phyloP scores from a whole-genome alignment of 1,284 basidiomycete species.

The Cryptococcus sp. region DNA sequence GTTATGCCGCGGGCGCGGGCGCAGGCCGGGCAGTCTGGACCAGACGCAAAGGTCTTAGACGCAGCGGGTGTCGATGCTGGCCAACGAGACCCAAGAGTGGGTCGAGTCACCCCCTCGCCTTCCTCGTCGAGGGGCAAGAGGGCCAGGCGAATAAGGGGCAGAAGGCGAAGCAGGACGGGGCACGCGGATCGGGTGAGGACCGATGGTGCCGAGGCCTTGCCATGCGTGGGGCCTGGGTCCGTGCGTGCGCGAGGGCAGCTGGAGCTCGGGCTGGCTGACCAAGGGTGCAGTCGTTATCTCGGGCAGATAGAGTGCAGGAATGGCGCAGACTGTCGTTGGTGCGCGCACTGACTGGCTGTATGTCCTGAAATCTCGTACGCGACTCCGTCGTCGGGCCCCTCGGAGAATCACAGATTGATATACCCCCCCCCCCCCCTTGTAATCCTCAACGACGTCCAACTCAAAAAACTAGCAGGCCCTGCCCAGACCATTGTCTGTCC shows the following conservation, averaged over 20 bases:
- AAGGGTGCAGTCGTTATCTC: background rate
- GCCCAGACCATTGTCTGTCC: constrained; percentile 45
- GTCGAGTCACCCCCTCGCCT: background rate
- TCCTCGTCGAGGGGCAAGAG: background rate
- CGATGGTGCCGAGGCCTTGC: constrained; percentile 29
- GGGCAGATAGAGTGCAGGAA: constrained; percentile 29
- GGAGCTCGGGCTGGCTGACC: background rate
- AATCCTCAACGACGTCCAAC: constrained; percentile 36
- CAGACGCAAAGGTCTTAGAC: no score
- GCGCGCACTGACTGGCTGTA: constrained; percentile 38
- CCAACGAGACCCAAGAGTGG: background rate
- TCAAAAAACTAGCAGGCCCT: constrained; percentile 33
- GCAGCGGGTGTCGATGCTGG: no score
- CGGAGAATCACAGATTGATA: no score
- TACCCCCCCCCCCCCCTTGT: background rate
- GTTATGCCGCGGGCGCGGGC: no score
- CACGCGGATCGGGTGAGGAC: constrained; percentile 18
- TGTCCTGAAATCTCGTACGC: no score
- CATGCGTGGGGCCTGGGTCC: constrained; percentile 41
- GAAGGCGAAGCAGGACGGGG: background rate
- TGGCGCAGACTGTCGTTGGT: constrained; percentile 39
- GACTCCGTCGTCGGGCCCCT: no score
- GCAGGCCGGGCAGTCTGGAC: no score
- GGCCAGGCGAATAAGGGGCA: background rate
- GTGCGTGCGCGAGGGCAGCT: background rate